Conservation (phyloP, 2,329 filamentous ascomycete genomes). For the Nigrograna mackinnonii region DNA sequence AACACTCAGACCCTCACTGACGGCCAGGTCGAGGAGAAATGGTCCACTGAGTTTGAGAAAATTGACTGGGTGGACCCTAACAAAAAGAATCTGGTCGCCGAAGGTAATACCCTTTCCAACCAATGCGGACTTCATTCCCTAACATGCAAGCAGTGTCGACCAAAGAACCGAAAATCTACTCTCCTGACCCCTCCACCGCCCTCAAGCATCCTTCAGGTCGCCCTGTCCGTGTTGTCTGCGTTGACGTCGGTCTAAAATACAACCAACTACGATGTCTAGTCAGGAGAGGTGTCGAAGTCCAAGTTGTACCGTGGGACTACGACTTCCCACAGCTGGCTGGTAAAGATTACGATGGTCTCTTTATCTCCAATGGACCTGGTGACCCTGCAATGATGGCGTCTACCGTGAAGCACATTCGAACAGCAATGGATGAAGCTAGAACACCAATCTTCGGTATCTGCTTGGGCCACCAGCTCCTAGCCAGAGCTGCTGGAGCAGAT, state of each 20-base stretch:
- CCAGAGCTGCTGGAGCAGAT: slow-evolving; percentile 80
- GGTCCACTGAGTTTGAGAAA: slow-evolving; percentile 69
- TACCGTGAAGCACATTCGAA: slow-evolving; percentile 79
- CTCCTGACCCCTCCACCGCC: slow-evolving; percentile 69
- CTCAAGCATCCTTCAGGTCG: slow-evolving; percentile 89
- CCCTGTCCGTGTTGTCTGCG: slow-evolving; percentile 82
- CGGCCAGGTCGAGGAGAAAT: slow-evolving; percentile 43
- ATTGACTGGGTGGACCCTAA: slow-evolving; percentile 93
- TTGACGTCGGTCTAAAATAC: slow-evolving; percentile 98
- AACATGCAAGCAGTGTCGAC: slow-evolving; percentile 73
- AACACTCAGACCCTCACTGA: slow-evolving; percentile 36
- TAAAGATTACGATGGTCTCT: slow-evolving; percentile 91
- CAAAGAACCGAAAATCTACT: slow-evolving; percentile 82
- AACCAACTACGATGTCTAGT: slow-evolving; percentile 96
- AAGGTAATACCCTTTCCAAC: slow-evolving; percentile 65
- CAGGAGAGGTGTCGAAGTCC: slow-evolving; percentile 86
- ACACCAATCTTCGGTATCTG: slow-evolving; percentile 96
- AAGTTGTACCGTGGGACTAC: slow-evolving; percentile 96
- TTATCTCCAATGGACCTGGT: slow-evolving; percentile 96
- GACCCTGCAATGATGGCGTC: slow-evolving; percentile 83
- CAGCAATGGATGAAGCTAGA: slow-evolving; percentile 75
- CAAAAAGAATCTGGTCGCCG: slow-evolving; percentile 85
- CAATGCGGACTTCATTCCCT: slow-evolving; percentile 12
- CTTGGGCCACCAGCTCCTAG: slow-evolving; percentile 90
- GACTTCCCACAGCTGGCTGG: slow-evolving; percentile 78